Conservation (phyloP, 2,329 filamentous ascomycete species). For the Epichloe gansuensis region DNA sequence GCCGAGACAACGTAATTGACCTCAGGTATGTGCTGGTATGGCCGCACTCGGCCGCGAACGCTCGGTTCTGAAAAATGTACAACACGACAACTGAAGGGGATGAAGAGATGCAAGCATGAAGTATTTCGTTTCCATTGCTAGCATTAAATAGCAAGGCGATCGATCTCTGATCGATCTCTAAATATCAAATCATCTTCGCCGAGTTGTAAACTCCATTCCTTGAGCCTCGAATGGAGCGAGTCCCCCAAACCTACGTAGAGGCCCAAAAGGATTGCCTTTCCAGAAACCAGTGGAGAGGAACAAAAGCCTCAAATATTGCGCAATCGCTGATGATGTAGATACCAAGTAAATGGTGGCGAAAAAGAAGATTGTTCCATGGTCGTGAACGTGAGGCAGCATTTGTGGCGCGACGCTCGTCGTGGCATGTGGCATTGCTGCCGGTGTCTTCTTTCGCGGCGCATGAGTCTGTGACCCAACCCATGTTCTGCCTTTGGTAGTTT, state of each 20-base stretch:
- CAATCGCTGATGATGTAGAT: constrained; percentile 3
- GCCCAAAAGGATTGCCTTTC: not conserved
- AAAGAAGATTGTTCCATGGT: not conserved
- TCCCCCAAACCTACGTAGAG: not conserved
- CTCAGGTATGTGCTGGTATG: too few species aligned
- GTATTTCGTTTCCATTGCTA: not conserved
- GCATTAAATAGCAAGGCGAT: not conserved
- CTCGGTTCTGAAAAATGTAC: not conserved
- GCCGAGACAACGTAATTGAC: not conserved
- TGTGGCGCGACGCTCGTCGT: not conserved
- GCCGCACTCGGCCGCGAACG: too few species aligned
- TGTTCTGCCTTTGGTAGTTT: too few species aligned
- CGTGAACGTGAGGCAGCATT: not conserved
- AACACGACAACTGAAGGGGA: not conserved
- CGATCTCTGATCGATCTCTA: not conserved
- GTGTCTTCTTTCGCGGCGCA: not conserved
- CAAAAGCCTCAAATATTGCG: not conserved
- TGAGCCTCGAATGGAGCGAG: not conserved
- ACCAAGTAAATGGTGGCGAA: constrained; percentile 2
- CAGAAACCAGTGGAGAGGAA: not conserved
- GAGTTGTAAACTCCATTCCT: not conserved
- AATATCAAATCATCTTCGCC: not conserved
- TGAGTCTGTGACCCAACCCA: not conserved
- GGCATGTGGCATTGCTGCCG: constrained; percentile 2
- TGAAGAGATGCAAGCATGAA: not conserved